These are phyloP conservation scores for Bothriochloa decipiens DNA, from an alignment of 176 grass and related monocot genomes.

Conservation along the genomic window DNA sequence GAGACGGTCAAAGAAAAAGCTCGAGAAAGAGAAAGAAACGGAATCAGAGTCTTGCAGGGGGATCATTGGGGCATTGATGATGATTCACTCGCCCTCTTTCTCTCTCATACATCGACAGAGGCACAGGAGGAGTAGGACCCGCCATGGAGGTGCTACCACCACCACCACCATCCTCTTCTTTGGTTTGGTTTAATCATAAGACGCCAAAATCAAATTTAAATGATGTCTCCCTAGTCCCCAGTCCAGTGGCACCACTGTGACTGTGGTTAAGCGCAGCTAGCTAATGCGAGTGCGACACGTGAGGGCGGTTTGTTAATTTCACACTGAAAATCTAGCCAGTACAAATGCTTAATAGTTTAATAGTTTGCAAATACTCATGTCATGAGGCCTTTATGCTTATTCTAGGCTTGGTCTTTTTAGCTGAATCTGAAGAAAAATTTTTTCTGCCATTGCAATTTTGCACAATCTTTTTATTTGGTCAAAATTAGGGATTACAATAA, in stretches of 20 bases:
- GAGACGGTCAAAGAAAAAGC: conserved; percentile 45
- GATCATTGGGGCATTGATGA: conserved; percentile 40
- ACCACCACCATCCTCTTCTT: not conserved
- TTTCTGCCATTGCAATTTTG: not conserved
- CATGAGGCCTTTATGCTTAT: not conserved
- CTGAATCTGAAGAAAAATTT: not conserved
- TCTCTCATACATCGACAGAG: not conserved
- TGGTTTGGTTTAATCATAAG: conserved; percentile 4
- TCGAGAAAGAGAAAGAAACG: not conserved
- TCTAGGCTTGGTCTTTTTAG: not conserved
- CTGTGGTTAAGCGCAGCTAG: not conserved
- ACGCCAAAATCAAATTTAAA: conserved; percentile 47
- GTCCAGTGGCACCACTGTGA: not conserved
- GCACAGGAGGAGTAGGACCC: conserved; percentile 1
- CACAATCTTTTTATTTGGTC: not conserved
- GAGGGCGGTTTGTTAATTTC: not conserved
- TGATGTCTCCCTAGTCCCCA: conserved; percentile 21
- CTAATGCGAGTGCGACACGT: not conserved
- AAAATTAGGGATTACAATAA: too few relatives aligned
- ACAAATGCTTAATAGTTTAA: not conserved
- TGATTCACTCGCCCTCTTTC: not conserved
- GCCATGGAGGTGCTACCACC: not conserved
- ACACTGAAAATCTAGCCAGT: not conserved
- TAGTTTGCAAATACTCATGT: not conserved
- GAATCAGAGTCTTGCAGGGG: not conserved